Percentiles rank a stretch among this genome's conserved stretches.
These are phyloP conservation scores for Lyophyllum decastes DNA, from an alignment of 768 basidiomycete species.

Conservation along the genomic window DNA sequence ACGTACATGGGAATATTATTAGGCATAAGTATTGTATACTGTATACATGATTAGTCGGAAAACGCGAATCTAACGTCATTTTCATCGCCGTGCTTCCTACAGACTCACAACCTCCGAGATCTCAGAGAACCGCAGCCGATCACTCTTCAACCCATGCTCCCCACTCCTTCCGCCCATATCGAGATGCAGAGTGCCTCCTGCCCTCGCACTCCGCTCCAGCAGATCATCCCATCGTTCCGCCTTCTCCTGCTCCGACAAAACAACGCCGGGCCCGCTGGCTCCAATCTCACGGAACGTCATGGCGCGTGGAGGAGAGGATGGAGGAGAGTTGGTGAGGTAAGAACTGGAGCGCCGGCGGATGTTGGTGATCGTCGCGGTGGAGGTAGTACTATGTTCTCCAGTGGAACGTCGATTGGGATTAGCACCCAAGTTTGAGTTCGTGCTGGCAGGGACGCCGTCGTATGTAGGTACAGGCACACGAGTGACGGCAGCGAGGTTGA, in stretches of 20 bases:
- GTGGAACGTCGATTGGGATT: constrained; percentile 22
- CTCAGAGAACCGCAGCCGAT: constrained; percentile 19
- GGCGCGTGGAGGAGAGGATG: constrained; percentile 24
- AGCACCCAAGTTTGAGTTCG: not conserved
- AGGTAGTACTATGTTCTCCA: constrained; percentile 22
- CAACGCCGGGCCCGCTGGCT: constrained; percentile 31
- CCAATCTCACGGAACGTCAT: constrained; percentile 51
- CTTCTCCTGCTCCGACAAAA: constrained; percentile 70
- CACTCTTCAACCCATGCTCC: constrained; percentile 17
- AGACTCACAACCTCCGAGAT: constrained; percentile 6
- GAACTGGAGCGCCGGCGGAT: constrained; percentile 21
- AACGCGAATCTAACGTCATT: not conserved
- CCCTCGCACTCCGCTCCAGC: constrained; percentile 62
- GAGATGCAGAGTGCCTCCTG: constrained; percentile 75
- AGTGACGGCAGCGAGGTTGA: not conserved
- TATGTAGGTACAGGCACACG: not conserved
- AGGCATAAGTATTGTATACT: not conserved
- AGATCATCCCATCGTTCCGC: constrained; percentile 70
- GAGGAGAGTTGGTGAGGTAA: constrained; percentile 8
- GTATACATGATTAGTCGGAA: not conserved
- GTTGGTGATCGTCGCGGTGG: constrained; percentile 20
- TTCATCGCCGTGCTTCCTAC: not conserved
- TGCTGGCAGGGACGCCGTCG: not conserved
- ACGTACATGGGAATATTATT: not conserved
- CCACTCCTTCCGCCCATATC: constrained; percentile 31